Evolutionary conservation across 306 rosid species (phyloP), one percentile per base, ranked within the genome.

Genomic region (Senna siamea): DNA sequence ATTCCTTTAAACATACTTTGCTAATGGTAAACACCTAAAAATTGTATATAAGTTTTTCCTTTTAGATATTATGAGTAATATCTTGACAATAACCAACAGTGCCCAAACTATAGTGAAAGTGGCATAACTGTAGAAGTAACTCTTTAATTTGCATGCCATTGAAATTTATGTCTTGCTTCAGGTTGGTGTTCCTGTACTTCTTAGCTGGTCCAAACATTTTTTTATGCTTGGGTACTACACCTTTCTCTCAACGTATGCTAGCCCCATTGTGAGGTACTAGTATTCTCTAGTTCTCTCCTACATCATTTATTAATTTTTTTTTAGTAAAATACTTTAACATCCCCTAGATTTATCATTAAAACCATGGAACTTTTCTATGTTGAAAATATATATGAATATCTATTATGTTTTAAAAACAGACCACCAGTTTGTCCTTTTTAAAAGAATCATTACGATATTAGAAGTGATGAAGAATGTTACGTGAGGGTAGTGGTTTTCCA

Each of bases 151-250:
- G 23, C 38, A 32, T 70, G 32, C 5, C 59, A n/a, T 53, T 9
- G 37, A 19, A 77, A 54, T 44, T 60, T 47, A 34, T 48, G 26
- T 60, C 22, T 52, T 68, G 72, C 68, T 76, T 78, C 83, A 91
- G 97, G 98, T 89, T 59, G 98, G 97, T 60, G 40, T 94, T 79
- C 82, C 92, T 13, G 97, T 94, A 60, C 90, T 94, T 71, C 72
- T 94, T 30, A 97, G 91, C 66, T 94, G 98, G 96, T 80, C 69
- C n/a, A 85, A 85, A 72, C 96, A 91, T 81, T 94, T 87, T 78
- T 63, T 84, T 73, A 90, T 90, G 92, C 89, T 91, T 56, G 97
- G 97, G 3, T 88, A 64, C 78, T 91, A 89, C 56, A 91, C 97
- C 4, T 81, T 91, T 66, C 89, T 94, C 76, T 83, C 93, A 2